Evolutionary conservation across 495 filamentous ascomycete genomes (phyloP).

Genomic region (Lineolata rhizophorae): DNA sequence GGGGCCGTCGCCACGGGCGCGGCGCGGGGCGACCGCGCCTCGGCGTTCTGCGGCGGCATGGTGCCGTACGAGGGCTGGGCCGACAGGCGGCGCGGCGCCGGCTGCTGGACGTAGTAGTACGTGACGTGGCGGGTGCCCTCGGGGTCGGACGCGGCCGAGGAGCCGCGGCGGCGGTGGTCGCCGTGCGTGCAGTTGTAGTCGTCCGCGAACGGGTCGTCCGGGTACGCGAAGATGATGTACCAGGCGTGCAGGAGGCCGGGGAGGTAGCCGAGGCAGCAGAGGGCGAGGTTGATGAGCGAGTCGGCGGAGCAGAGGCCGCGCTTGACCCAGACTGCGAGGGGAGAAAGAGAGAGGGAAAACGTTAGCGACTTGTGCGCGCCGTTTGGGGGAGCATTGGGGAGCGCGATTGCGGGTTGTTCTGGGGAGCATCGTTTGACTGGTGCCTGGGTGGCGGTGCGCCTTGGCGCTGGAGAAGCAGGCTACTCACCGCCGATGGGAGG

Average conservation of each 20-base stretch:
- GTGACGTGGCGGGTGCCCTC: slow-evolving; percentile 16
- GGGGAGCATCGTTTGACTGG: no score
- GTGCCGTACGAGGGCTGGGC: not conserved
- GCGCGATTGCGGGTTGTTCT: slow-evolving; percentile 2
- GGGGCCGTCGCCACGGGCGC: slow-evolving; percentile 9
- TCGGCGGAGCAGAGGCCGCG: slow-evolving; percentile 81
- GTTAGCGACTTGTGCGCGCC: no score
- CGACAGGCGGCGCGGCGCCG: not conserved
- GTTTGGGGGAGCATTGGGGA: slow-evolving; percentile 9
- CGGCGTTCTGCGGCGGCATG: not conserved
- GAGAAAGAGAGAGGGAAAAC: slow-evolving; percentile 8
- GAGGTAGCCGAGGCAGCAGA: slow-evolving; percentile 71
- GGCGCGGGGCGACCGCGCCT: slow-evolving; percentile 1
- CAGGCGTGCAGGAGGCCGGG: slow-evolving; percentile 87
- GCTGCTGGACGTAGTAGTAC: slow-evolving; percentile 23
- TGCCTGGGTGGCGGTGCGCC: slow-evolving; percentile 7
- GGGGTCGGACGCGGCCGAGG: slow-evolving; percentile 2
- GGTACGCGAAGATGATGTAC: slow-evolving; percentile 92
- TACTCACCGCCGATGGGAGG: slow-evolving; percentile 72
- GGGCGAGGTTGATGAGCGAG: slow-evolving; percentile 83
- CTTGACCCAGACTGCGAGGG: slow-evolving; percentile 72
- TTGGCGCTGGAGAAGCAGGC: slow-evolving; percentile 3
- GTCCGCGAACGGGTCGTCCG: slow-evolving; percentile 57
- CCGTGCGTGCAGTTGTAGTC: slow-evolving; percentile 43
- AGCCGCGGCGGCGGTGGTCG: slow-evolving; percentile 24